Conservation (phyloP, 148 eudicot genomes). For the Vaccinium macrocarpon region DNA sequence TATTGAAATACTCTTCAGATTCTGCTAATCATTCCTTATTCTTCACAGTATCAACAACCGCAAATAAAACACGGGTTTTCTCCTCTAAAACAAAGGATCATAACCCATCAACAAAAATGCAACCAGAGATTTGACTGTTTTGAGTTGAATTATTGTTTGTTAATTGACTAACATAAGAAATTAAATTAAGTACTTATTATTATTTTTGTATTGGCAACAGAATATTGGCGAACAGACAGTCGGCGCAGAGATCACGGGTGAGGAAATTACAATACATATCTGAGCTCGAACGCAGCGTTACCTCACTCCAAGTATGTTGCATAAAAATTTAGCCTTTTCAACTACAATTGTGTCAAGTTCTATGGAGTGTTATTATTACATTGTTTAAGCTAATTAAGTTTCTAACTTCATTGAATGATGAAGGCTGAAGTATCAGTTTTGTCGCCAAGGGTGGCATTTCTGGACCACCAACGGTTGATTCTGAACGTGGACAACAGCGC, state of each 20-base stretch:
- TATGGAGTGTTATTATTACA: background rate
- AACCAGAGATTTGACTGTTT: background rate
- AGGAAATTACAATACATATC: constrained; percentile 82
- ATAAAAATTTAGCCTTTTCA: background rate
- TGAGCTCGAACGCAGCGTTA: constrained; percentile 81
- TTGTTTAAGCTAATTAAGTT: background rate
- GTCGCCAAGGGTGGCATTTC: constrained; percentile 82
- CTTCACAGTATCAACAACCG: too few relatives aligned
- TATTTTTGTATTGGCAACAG: constrained; percentile 23
- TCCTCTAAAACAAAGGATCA: background rate
- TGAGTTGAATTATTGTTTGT: constrained; percentile 7
- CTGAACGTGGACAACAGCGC: constrained; percentile 71
- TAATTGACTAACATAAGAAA: background rate
- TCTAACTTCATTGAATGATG: background rate
- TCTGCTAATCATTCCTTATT: too few relatives aligned
- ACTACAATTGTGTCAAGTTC: background rate
- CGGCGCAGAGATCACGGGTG: constrained; percentile 86
- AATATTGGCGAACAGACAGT: constrained; percentile 84
- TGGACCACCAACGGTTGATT: constrained; percentile 86
- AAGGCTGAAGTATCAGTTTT: constrained; percentile 80
- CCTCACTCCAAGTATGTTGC: constrained; percentile 60
- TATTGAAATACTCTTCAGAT: too few relatives aligned
- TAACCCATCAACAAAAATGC: background rate
- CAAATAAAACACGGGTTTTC: background rate
- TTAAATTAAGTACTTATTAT: too few relatives aligned